These are phyloP conservation scores for Mycena olivaceomarginata DNA, from an alignment of 768 basidiomycete species.

Conservation along the genomic window DNA sequence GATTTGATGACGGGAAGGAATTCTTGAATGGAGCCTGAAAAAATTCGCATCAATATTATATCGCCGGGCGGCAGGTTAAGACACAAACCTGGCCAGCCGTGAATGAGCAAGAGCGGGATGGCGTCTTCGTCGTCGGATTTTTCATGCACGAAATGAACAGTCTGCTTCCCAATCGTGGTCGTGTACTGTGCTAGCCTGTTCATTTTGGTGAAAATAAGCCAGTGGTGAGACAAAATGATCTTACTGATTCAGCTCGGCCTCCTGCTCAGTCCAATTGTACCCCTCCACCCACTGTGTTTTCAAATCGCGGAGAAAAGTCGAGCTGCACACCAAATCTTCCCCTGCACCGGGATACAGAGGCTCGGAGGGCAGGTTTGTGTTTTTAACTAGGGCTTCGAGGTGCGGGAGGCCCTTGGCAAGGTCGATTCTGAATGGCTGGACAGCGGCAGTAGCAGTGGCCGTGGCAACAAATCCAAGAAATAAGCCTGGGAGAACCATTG, in stretches of 20 bases:
- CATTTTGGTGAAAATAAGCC: neutral
- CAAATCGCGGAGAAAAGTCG: conserved; percentile 22
- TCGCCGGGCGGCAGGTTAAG: neutral
- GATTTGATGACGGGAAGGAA: conserved; percentile 36
- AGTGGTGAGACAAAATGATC: neutral
- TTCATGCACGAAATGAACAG: conserved; percentile 39
- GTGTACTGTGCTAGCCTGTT: conserved; percentile 40
- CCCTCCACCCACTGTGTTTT: conserved; percentile 20
- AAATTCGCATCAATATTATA: neutral
- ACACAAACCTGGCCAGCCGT: conserved; percentile 38
- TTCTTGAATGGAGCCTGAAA: conserved; percentile 38
- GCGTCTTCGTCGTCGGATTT: conserved; percentile 26
- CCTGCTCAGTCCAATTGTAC: conserved; percentile 27
- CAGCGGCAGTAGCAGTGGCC: neutral
- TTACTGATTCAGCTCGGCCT: conserved; percentile 29
- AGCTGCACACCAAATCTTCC: conserved; percentile 1
- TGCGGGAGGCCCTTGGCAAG: conserved; percentile 17
- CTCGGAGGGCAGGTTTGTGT: neutral
- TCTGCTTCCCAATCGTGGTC: conserved; percentile 37
- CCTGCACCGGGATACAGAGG: no score
- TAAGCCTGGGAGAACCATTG: no score
- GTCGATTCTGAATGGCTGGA: conserved; percentile 24
- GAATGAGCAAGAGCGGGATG: conserved; percentile 34
- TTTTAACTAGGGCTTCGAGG: conserved; percentile 19
- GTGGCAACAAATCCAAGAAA: no score